Evolutionary conservation across 352 stramenopile genomes (phyloP), one percentile per base, ranked within the genome.

Genomic region (Phytophthora hibernalis): DNA sequence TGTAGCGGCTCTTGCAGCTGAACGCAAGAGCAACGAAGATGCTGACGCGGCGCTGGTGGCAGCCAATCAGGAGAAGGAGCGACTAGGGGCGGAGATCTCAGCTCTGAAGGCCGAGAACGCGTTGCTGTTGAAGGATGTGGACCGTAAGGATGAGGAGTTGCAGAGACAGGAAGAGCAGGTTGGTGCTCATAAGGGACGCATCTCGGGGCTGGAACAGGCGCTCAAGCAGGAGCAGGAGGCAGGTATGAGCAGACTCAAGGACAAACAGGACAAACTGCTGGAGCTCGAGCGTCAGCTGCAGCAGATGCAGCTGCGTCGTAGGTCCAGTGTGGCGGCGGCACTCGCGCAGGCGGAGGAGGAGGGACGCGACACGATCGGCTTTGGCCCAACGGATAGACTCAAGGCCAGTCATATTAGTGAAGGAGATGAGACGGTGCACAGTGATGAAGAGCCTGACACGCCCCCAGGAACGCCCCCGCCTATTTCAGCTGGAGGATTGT

Each of bases 391-490:
- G 28, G 28, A 80, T 54, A 40, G 67, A 71, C 51, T 72, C 61
- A 53, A 77, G 35, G 72, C 55, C 22, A 73, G 59, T 45, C 59
- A 66, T 35, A 65, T 68, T 42, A 74, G 66, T 35, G 70, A 77
- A n/a, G 64, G 66, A 10, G 68, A 76, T 5, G 69, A 79, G 20
- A 52, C 73, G 5, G 33, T 54, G 13, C 65, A 66, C 37, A 76
- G 62, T 31, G 77, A 85, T 5, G 84, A 92, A 21, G 73, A 83
- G 21, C 82, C 84, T 0, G 85, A 92, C 47, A 93, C 87, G 15
- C 87, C 87, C 5, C 87, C 87, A 0, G 86, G 84, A 1, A 95
- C 87, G 11, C 87, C 87, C 21, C 87, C 87, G 31, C 87, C 84
- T 0, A 92, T 95, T 42, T 85, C 83, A 7, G 72, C 81, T 0